Conservation (phyloP, 2,329 filamentous ascomycete genomes). For the Arachnomyces sp. region DNA sequence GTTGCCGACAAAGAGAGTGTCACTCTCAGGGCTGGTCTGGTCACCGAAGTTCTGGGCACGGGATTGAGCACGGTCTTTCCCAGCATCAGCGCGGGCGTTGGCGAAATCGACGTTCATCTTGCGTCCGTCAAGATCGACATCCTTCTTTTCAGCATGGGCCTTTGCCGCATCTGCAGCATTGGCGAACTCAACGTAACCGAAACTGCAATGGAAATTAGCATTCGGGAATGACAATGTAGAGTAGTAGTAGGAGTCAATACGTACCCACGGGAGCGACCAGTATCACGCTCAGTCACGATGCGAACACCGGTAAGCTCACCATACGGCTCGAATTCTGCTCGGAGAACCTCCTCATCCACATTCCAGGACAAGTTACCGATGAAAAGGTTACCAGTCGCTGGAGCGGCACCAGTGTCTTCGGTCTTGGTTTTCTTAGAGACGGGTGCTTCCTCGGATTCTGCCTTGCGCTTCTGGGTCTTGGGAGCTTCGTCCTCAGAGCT, state of each 20-base stretch:
- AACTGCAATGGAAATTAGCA: constrained; percentile 37
- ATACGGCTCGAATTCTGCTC: constrained; percentile 71
- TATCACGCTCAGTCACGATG: constrained; percentile 74
- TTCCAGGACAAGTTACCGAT: constrained; percentile 87
- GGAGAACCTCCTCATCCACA: constrained; percentile 73
- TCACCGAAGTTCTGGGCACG: constrained; percentile 60
- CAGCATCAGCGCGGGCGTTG: constrained; percentile 49
- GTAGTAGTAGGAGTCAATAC: constrained; percentile 15
- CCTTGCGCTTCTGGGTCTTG: constrained; percentile 40
- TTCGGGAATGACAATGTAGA: neutral
- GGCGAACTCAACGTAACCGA: constrained; percentile 86
- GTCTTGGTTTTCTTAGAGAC: constrained; percentile 57
- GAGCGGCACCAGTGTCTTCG: constrained; percentile 33
- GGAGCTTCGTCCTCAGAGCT: constrained; percentile 23
- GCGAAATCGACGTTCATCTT: constrained; percentile 71
- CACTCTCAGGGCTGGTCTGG: constrained; percentile 65
- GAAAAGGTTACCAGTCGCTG: constrained; percentile 62
- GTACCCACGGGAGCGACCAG: constrained; percentile 73
- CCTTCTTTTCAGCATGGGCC: constrained; percentile 67
- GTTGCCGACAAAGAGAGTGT: constrained; percentile 89
- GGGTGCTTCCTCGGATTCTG: constrained; percentile 35
- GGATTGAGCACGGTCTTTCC: constrained; percentile 50
- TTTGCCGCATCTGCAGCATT: constrained; percentile 58
- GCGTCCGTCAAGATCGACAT: constrained; percentile 64
- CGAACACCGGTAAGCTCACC: constrained; percentile 64